These are phyloP conservation scores for Geranium brycei DNA, from an alignment of 345 rosid species.

Conservation along the genomic window DNA sequence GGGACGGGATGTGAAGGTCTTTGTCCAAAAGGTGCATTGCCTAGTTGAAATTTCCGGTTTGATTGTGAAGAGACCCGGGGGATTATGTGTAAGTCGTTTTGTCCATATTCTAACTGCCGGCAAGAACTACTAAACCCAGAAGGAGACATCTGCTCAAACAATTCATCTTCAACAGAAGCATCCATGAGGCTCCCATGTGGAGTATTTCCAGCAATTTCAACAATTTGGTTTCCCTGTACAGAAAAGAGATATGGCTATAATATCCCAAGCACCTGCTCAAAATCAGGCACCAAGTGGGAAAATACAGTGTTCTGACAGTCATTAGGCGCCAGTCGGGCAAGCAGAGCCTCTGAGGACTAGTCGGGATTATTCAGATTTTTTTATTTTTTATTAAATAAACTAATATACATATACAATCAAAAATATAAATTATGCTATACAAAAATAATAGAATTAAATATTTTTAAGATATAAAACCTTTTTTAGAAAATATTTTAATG, in stretches of 20 bases:
- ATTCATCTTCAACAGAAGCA: constrained; percentile 34
- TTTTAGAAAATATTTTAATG: too few species aligned
- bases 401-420: too few species aligned
- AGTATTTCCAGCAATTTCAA: constrained; percentile 42
- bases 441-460: too few species aligned
- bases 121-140: constrained; percentile 50
- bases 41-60: constrained; percentile 53
- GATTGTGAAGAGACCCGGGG: constrained; percentile 56
- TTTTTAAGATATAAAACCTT: too few species aligned
- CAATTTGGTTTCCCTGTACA: constrained; percentile 56
- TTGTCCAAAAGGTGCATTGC: constrained; percentile 35
- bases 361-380: too few species aligned
- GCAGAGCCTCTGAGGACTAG: too few species aligned
- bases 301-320: not conserved
- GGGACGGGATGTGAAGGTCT: constrained; percentile 39
- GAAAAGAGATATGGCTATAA: not conserved
- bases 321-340: too few species aligned
- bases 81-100: constrained; percentile 36
- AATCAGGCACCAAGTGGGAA: constrained; percentile 6
- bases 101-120: constrained; percentile 60
- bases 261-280: constrained; percentile 3
- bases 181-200: constrained; percentile 41
- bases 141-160: constrained; percentile 50
- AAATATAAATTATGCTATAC: too few species aligned
- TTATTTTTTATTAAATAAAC: too few species aligned